Conservation (phyloP, 805 yeast species). For the Myxozyma geophila region DNA sequence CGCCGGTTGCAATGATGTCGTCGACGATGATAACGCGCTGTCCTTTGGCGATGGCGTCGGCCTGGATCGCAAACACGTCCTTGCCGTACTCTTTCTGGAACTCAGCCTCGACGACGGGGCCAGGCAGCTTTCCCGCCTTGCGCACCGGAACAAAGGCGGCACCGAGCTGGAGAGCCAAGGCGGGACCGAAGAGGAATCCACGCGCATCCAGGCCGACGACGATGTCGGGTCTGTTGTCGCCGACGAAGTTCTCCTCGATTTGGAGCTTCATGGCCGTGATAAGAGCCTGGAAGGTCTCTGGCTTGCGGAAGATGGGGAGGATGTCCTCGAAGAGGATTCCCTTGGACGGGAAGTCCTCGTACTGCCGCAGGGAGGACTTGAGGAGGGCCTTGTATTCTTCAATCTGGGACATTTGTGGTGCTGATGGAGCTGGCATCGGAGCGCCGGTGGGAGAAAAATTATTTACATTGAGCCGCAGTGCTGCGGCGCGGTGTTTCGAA, state of each 20-base stretch:
- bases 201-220: constrained; percentile 95
- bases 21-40: constrained; percentile 87
- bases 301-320: constrained; percentile 87
- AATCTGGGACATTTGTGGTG: constrained; percentile 9
- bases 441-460: neutral
- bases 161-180: constrained; percentile 84
- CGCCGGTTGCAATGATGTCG: constrained; percentile 95
- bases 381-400: constrained; percentile 30
- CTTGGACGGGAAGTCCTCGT: constrained; percentile 91
- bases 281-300: constrained; percentile 77
- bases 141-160: constrained; percentile 95
- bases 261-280: constrained; percentile 80
- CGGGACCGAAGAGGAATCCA: constrained; percentile 95
- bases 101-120: constrained; percentile 69
- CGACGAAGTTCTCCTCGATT: constrained; percentile 58
- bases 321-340: constrained; percentile 96
- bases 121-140: constrained; percentile 95
- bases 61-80: constrained; percentile 88
- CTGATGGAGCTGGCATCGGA: neutral
- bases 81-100: constrained; percentile 90
- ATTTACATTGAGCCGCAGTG: neutral
- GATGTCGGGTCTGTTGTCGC: constrained; percentile 71
- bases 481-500: too few species aligned
- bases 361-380: constrained; percentile 54
- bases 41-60: constrained; percentile 75